Evolutionary conservation across 441 rosid genomes (phyloP), one percentile per base, ranked within the genome.

Genomic region (Brassica balearica): DNA sequence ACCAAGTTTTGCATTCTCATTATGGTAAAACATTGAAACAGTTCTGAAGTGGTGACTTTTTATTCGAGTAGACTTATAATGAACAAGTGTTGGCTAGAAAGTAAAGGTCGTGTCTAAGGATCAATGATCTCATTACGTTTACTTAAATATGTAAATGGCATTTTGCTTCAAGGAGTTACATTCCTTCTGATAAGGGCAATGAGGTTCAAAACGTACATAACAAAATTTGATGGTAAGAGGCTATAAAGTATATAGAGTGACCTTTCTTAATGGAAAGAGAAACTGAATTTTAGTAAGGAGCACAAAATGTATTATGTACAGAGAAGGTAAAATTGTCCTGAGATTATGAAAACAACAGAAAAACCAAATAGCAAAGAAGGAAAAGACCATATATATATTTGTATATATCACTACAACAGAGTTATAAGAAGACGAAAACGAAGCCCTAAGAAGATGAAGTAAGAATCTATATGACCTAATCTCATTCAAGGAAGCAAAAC

Each of bases 271-370:
- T 58, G 25, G 72, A 55, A 20, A 58, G 38, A 41, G 67, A 71
- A 77, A 19, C 73, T 72, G 65, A 59, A 58, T 53, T 73, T 79
- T 74, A 79, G 63, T 62, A 53, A 79, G 74, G 48, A 22, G 63
- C 65, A 74, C 41, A 68, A 68, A 73, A 68, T 73, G 66, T 73
- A 79, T 79, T 73, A 79, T 79, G 6, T 79, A 79, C 78, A 79
- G 60, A n/a, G 65, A 29, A 62, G 59, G 6, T 36, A 51, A 29
- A 46, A 59, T 14, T 43, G 73, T 72, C 62, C 65, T 53, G 75
- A 63, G 60, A 66, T 65, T 72, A 67, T 20, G 25, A 67, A 46
- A 67, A 36, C 41, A 32, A 32, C 62, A n/a, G 20, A 62, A 67
- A 14, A 29, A 61, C 46, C 9, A 32, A 32, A 67, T 73, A 48